Evolutionary conservation across 1,284 basidiomycete genomes (phyloP), one percentile per base, ranked within the genome.

Genomic region (Ustilago hordei): DNA sequence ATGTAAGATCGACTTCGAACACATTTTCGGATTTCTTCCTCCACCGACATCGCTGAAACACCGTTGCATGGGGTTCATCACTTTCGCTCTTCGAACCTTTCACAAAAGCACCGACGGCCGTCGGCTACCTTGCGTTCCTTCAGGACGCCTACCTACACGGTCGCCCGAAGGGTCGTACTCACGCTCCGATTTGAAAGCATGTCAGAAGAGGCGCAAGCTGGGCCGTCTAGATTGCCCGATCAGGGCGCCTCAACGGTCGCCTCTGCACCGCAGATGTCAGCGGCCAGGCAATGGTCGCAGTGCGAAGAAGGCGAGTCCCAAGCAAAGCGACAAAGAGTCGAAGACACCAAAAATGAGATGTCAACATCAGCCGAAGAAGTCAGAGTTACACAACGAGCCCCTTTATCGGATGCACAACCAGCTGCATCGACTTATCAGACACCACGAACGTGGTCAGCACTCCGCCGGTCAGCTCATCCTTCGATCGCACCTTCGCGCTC

Each of bases 401-500:
- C 11, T 19, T 19, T 4, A 55, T 8, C 55, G 15, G 11, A 35
- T n/a, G 15, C 4, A 13, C 34, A 19, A 15, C 17, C 31, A 19
- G 28, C 12, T 7, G 13, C 23, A 43, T 28, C 23, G 23, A 31
- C 19, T 28, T 11, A 28, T 5, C 8, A 35, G 23, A 31, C 32
- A 41, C 38, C 52, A 55, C 45, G 17, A 9, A 43, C 61, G 28
- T 76, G 64, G 65, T 50, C 52, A 1, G 60, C 47, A 2, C 60
- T 73, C 1, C 48, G 32, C 5, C 71, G 73, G n/a, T 73, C 69
- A 0, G 55, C 66, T 0, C 78, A 86, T 43, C 83, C 81, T 2
- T 17, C 59, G 7, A 81, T 86, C 45, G 17, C 54, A 5, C 57
- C 76, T 2, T 84, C 83, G 11, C 67, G 79, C 4, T 82, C 82